Base-by-base conservation (phyloP, 805 yeast species). In the Starmerella sp. region DNA sequence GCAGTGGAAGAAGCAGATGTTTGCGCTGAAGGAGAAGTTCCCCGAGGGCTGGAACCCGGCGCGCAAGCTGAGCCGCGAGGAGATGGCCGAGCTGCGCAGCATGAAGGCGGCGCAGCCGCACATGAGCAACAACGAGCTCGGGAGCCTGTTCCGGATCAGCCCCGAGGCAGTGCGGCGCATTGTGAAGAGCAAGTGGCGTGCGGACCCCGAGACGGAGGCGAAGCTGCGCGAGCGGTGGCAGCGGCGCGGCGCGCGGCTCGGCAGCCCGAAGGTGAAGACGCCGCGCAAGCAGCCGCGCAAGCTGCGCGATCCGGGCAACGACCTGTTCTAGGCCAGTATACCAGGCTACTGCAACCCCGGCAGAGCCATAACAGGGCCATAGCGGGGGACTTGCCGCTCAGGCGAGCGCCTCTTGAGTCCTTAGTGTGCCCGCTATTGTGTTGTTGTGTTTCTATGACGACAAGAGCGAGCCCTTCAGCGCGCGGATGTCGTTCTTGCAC, bases 121-220 rank as follows among this genome's bases (percentile, higher is more conserved):
- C n/a, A 59, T 85, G 52, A 78, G 77, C 4, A 75, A 83, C 2
- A 70, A 71, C 3, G 83, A 80, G 44, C 66, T 90, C 6, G 83
- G 88, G 0, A 72, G 76, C 35, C 77, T 76, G 64, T 89, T 84
- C 68, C 72, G 77, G 49, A 75, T 87, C 5, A 84, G 93, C 0
- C 91, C 95, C 0, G 95, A 89, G 61, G 86, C 90, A 0, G 77
- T 89, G 2, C 73, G 95, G 56, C 77, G 95, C 59, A 87, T 90
- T 17, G 66, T 90, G 60, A 82, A 80, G 65, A 82, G 91, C 5
- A 79, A 76, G 39, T 90, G 95, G 95, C 69, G 66, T 15, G 95
- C 96, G 0, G 73, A 68, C 5, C 75, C 71, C 1, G 75, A 74
- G n/a, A 86, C 82, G 56, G 76, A 72, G 41, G 67, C 63, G 32